phyloP scores from a whole-genome alignment of 2,329 filamentous ascomycete genomes.

The Paraphoma chrysanthemicola region DNA sequence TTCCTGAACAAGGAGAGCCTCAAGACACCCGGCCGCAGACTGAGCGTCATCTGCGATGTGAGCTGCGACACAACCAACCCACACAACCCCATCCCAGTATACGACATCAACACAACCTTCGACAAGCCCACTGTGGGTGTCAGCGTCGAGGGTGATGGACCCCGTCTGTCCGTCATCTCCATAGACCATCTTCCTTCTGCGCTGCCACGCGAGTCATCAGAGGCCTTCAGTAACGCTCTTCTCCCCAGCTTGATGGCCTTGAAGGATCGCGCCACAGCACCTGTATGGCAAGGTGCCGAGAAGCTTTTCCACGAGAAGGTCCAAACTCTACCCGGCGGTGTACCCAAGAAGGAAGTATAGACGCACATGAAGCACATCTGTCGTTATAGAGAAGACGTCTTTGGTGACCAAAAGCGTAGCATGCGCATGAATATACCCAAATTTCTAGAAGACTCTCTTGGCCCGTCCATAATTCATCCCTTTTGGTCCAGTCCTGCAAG shows the following conservation, averaged over 20 bases:
- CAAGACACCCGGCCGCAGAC: conserved; percentile 70
- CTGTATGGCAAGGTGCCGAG: conserved; percentile 86
- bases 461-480: not conserved
- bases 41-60: conserved; percentile 67
- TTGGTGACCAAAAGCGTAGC: not conserved
- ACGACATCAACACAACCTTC: conserved; percentile 85
- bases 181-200: conserved; percentile 61
- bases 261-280: conserved; percentile 73
- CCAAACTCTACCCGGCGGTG: conserved; percentile 65
- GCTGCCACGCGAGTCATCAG: conserved; percentile 83
- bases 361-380: not conserved
- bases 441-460: not conserved
- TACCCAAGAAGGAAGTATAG: conserved; percentile 38
- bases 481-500: no score
- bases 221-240: conserved; percentile 81
- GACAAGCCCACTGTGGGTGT: conserved; percentile 84
- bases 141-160: conserved; percentile 62
- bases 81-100: conserved; percentile 79
- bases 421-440: not conserved
- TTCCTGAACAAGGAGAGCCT: conserved; percentile 79
- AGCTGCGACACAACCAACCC: conserved; percentile 75
- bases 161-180: conserved; percentile 78
- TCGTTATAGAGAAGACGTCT: not conserved
- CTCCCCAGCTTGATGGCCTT: conserved; percentile 79
- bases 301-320: conserved; percentile 87